Base-by-base conservation (phyloP, 805 yeast species). In the Saccharomycopsis fermentans region DNA sequence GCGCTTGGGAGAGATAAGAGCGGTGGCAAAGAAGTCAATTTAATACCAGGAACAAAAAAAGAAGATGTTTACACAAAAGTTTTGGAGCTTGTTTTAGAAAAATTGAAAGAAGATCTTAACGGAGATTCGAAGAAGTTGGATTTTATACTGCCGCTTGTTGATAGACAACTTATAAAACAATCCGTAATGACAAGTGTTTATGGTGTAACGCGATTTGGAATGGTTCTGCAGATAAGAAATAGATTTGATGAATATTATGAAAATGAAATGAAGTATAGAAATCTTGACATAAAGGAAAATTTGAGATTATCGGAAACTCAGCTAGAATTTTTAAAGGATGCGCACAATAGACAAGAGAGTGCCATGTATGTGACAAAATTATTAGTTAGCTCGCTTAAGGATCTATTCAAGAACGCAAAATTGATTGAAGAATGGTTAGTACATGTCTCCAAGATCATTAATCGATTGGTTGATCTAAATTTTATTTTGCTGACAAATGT, bases 1-100 rank as follows among this genome's bases (percentile, higher is more conserved):
- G 87, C 87, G 0, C 72, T 82, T n/a, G 87, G 87, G 56, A 86
- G 87, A 63, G 87, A 82, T 63, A 59, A 75, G 11, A 86, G 81
- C 63, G 87, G 87, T 64, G 87, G 86, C 1, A 69, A 70, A 36
- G 84, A 82, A 66, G 87, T 82, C 21, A 82, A 82, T 63, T 71
- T 82, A 65, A 68, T 76, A 14, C 83, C 83, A 2, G 73, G 79
- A 8, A 83, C 78, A 50, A 71, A 73, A 58, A 87, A 87, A 1
- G 84, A 79, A 64, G 87, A 82, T 68, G 86, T 82, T 24, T 82
- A 82, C 68, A 68, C 77, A 8, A 75, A 75, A 65, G 87, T 83
- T 12, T 77, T 84, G 32, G 71, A 75, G 9, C 73, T 80, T 57
- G 87, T 82, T 19, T 60, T 65, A 19, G 66, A 62, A 1, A 66